These are phyloP conservation scores for Saturnispora kantuleensis DNA, from an alignment of 805 yeast species.

Conservation along the genomic window DNA sequence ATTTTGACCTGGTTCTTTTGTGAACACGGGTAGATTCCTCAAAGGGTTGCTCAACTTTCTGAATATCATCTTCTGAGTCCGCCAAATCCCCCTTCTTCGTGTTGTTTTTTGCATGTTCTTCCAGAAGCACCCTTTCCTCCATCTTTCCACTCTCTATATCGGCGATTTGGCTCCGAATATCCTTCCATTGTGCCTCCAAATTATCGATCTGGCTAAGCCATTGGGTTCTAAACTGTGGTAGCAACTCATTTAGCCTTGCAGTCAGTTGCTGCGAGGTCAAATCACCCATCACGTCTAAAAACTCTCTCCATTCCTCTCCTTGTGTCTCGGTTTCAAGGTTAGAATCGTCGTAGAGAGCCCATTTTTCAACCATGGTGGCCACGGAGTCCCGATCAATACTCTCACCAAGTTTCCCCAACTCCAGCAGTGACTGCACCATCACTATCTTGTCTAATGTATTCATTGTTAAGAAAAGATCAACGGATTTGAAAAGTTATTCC, in stretches of 20 bases:
- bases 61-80: too few species aligned
- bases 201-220: not conserved
- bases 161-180: not conserved
- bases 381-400: not conserved
- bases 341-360: not conserved
- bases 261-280: not conserved
- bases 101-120: conserved; percentile 4
- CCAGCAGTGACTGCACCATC: not conserved
- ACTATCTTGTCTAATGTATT: conserved; percentile 2
- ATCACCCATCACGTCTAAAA: conserved; percentile 3
- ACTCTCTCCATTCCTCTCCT: not conserved
- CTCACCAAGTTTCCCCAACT: not conserved
- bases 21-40: not conserved
- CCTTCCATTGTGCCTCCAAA: not conserved
- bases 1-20: conserved; percentile 3
- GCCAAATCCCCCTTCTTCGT: too few species aligned
- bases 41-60: too few species aligned
- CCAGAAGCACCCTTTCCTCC: conserved; percentile 7
- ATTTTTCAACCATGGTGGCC: not conserved
- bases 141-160: conserved; percentile 1
- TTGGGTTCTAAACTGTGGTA: not conserved
- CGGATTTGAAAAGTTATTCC: too few species aligned
- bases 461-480: not conserved
- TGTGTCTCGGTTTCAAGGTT: not conserved
- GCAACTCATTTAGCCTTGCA: not conserved